Conservation (phyloP, 495 filamentous ascomycete species). For the Polyplosphaeria fusca region DNA sequence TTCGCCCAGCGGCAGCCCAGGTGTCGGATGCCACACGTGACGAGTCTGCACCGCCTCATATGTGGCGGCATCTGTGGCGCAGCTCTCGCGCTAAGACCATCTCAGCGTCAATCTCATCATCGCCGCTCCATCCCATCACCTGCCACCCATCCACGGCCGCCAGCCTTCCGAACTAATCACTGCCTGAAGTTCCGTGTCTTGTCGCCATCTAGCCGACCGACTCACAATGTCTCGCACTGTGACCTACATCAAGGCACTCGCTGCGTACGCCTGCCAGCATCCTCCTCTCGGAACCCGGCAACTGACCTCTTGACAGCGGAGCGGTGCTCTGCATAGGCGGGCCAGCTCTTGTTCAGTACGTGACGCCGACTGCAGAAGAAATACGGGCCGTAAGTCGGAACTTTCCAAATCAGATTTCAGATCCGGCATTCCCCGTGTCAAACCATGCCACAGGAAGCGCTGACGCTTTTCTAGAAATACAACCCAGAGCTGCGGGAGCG, state of each 20-base stretch:
- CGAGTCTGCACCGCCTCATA: not conserved
- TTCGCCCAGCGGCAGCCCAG: no score
- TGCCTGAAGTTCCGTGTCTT: no score
- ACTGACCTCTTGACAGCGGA: conserved; percentile 52
- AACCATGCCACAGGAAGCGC: conserved; percentile 1
- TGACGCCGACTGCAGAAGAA: conserved; percentile 87
- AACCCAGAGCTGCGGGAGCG: conserved; percentile 88
- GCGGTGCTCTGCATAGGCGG: conserved; percentile 71
- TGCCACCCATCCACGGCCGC: no score
- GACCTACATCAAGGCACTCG: conserved; percentile 25
- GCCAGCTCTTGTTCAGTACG: conserved; percentile 73
- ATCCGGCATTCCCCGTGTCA: not conserved
- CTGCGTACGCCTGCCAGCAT: conserved; percentile 13
- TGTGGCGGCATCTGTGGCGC: not conserved
- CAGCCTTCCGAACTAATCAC: no score
- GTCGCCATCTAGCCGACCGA: not conserved
- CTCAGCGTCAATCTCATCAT: not conserved
- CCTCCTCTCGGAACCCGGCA: conserved; percentile 5
- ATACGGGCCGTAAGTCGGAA: conserved; percentile 60
- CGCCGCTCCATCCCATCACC: no score
- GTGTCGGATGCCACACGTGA: not conserved
- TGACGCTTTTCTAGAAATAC: conserved; percentile 58
- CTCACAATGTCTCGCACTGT: not conserved
- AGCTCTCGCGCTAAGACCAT: not conserved
- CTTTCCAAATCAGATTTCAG: not conserved